phyloP scores from a whole-genome alignment of 306 rosid genomes.

The Quercus wislizeni region DNA sequence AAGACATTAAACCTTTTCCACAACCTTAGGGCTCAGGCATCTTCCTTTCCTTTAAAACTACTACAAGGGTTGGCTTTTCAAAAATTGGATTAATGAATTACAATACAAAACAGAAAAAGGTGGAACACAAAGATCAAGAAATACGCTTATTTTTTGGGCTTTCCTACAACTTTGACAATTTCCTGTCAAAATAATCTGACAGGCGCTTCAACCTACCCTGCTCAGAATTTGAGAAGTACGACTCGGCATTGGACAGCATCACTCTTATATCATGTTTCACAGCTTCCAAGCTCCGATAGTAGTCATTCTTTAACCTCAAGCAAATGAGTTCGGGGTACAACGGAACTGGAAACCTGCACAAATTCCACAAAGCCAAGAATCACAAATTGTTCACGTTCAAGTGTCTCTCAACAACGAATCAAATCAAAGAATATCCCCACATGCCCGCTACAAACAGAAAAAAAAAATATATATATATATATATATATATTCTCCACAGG shows the following conservation, averaged over 20 bases:
- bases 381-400: constrained; percentile 11
- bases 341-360: constrained; percentile 62
- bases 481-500: neutral
- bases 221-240: constrained; percentile 31
- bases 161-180: constrained; percentile 53
- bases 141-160: constrained; percentile 17
- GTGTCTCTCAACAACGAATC: neutral
- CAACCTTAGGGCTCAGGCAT: constrained; percentile 15
- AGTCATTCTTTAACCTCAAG: constrained; percentile 53
- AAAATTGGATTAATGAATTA: constrained; percentile 40
- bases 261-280: constrained; percentile 64
- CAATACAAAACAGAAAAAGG: constrained; percentile 17
- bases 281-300: constrained; percentile 69
- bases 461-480: neutral
- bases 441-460: neutral
- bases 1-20: neutral
- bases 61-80: constrained; percentile 20
- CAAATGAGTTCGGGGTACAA: constrained; percentile 66
- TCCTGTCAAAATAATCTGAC: constrained; percentile 50
- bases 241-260: constrained; percentile 53
- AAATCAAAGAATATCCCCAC: neutral
- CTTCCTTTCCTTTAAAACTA: constrained; percentile 30
- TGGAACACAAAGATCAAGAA: constrained; percentile 8
- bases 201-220: constrained; percentile 36
- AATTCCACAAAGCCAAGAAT: constrained; percentile 19